phyloP scores from a whole-genome alignment of 306 rosid genomes.

The Acacia crassicarpa region DNA sequence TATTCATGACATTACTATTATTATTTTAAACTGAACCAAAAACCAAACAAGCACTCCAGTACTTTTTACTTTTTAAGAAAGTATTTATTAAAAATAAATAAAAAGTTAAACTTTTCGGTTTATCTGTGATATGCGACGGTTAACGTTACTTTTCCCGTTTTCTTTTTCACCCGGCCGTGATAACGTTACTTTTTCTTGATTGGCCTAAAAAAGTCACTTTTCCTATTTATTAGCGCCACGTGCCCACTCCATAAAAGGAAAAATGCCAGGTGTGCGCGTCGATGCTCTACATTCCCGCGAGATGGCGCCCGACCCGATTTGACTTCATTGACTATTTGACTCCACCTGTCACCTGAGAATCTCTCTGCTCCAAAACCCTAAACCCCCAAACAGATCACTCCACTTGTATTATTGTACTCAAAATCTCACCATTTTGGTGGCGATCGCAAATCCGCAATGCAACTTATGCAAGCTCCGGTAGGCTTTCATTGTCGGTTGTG shows the following conservation, averaged over 20 bases:
- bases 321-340: background rate
- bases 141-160: background rate
- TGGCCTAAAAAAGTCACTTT: background rate
- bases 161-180: background rate
- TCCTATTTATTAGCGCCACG: background rate
- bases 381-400: background rate
- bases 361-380: conserved; percentile 23
- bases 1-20: too few relatives aligned
- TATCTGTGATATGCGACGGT: background rate
- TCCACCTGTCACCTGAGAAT: background rate
- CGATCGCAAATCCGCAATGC: background rate
- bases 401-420: background rate
- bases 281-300: background rate
- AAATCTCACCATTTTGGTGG: background rate
- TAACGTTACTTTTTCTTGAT: background rate
- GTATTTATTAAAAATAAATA: too few relatives aligned
- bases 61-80: too few relatives aligned
- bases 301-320: background rate
- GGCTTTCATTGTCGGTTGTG: background rate
- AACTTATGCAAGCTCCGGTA: background rate
- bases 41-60: too few relatives aligned
- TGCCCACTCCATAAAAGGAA: background rate
- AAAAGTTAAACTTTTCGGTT: too few relatives aligned
- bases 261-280: background rate
- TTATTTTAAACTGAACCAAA: too few relatives aligned